These are phyloP conservation scores for Monilinia laxa DNA, from an alignment of 2,329 filamentous ascomycete genomes.

Conservation along the genomic window DNA sequence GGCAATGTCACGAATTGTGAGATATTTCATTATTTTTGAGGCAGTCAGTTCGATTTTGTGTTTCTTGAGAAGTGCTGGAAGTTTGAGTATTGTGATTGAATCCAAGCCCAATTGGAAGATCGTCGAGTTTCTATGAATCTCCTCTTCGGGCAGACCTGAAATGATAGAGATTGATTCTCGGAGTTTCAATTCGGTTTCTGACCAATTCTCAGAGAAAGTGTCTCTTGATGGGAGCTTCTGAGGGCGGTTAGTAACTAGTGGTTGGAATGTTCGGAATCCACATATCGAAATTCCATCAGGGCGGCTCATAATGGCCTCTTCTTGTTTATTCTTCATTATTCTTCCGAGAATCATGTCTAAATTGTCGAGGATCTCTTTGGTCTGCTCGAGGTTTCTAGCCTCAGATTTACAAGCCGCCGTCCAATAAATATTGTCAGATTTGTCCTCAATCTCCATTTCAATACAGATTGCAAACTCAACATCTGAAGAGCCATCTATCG, in stretches of 20 bases:
- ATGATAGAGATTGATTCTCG: constrained; percentile 54
- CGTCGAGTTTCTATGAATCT: constrained; percentile 61
- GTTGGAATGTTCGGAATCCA: constrained; percentile 52
- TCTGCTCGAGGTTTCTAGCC: constrained; percentile 50
- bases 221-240: neutral
- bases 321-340: constrained; percentile 52
- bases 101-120: constrained; percentile 87
- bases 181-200: constrained; percentile 42
- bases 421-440: constrained; percentile 57
- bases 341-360: constrained; percentile 60
- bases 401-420: constrained; percentile 66
- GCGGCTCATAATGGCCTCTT: constrained; percentile 55
- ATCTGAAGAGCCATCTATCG: constrained; percentile 54
- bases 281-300: constrained; percentile 60
- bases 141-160: constrained; percentile 56
- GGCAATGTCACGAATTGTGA: constrained; percentile 66
- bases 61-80: constrained; percentile 67
- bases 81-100: constrained; percentile 88
- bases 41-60: constrained; percentile 62
- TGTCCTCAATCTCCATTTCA: constrained; percentile 67
- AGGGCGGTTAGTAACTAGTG: neutral
- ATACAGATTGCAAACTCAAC: constrained; percentile 81
- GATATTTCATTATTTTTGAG: constrained; percentile 66
- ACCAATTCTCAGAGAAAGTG: constrained; percentile 40
- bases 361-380: constrained; percentile 52